Percentiles rank a stretch among this genome's conserved stretches.
phyloP scores from a whole-genome alignment of 345 rosid species.

The Euphorbia peplus region DNA sequence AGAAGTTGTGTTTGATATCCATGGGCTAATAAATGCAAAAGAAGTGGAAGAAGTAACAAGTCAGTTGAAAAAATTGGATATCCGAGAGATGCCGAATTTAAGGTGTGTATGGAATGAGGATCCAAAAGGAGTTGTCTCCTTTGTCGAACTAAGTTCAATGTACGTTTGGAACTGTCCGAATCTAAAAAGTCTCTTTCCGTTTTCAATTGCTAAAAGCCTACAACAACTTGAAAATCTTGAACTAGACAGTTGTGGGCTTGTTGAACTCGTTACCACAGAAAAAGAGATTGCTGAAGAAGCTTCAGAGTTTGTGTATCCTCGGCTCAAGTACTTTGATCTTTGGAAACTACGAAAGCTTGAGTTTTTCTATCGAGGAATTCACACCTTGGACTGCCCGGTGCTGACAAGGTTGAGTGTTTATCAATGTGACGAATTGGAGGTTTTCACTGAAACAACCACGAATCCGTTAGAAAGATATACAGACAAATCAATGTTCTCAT shows the following conservation, averaged over 20 bases:
- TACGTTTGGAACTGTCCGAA: not conserved
- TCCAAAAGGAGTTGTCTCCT: slow-evolving; percentile 2
- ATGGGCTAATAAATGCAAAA: not conserved
- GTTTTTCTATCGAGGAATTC: slow-evolving; percentile 12
- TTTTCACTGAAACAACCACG: not conserved
- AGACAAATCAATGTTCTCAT: slow-evolving; percentile 5
- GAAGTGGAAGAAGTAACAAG: not conserved
- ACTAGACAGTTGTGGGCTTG: not conserved
- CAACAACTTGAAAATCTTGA: not conserved
- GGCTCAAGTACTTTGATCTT: not conserved
- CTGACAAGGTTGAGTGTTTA: not conserved
- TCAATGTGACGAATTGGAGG: not conserved
- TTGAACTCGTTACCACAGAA: slow-evolving; percentile 11
- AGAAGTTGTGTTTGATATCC: slow-evolving; percentile 19
- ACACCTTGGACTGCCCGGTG: slow-evolving; percentile 15
- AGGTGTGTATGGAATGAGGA: slow-evolving; percentile 14
- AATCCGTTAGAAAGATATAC: not conserved
- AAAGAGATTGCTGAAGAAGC: slow-evolving; percentile 4
- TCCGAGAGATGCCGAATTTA: not conserved
- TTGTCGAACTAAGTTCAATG: slow-evolving; percentile 2
- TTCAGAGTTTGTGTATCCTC: slow-evolving; percentile 14
- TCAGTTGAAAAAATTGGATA: not conserved
- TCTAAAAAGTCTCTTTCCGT: slow-evolving; percentile 18
- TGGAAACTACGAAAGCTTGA: not conserved
- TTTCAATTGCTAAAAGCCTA: slow-evolving; percentile 7